Percentiles rank a stretch among this genome's conserved stretches.
These are phyloP conservation scores for Camelina laxa DNA, from an alignment of 345 rosid genomes.

Conservation along the genomic window DNA sequence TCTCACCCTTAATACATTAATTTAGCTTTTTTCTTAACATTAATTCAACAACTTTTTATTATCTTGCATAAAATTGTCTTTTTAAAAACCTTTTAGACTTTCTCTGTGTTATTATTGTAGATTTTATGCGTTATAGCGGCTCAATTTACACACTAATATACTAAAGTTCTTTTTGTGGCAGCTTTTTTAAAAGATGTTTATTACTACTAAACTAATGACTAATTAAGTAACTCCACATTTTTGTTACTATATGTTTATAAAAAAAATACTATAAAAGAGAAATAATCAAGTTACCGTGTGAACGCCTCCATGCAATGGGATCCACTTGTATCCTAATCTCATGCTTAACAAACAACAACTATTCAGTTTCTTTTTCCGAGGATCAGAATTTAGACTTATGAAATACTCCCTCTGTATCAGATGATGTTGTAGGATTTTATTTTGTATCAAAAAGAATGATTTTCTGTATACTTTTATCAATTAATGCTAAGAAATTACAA, in stretches of 20 bases:
- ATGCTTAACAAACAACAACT: background rate
- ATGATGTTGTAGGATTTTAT: too few relatives aligned
- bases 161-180: conserved; percentile 19
- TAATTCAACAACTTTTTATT: conserved; percentile 25
- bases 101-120: background rate
- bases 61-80: conserved; percentile 7
- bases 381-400: too few relatives aligned
- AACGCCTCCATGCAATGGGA: conserved; percentile 23
- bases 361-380: background rate
- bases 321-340: conserved; percentile 30
- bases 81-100: conserved; percentile 19
- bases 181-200: background rate
- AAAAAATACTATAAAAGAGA: background rate
- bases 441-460: too few relatives aligned
- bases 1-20: background rate
- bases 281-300: conserved; percentile 21
- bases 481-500: too few relatives aligned
- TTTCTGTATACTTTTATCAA: too few relatives aligned
- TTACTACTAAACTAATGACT: background rate
- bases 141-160: conserved; percentile 21
- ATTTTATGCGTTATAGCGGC: conserved; percentile 35
- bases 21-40: conserved; percentile 26
- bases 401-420: too few relatives aligned
- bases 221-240: background rate
- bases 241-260: background rate